Evolutionary conservation across 176 grass and related monocot species (phyloP), one percentile per base, ranked within the genome.

Genomic region (Urochloa ruziziensis): DNA sequence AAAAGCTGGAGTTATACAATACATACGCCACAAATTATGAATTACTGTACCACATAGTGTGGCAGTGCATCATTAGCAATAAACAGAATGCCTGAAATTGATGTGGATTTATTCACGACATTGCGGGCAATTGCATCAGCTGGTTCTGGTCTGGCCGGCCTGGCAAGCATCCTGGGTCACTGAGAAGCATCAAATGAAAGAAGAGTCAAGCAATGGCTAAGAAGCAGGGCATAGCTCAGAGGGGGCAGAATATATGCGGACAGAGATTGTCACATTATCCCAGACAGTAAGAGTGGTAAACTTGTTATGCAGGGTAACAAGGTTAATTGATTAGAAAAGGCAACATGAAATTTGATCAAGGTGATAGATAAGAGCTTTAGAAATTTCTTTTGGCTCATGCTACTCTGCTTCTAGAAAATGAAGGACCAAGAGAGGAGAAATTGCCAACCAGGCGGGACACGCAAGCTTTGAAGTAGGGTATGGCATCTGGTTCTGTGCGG

Each of bases 381-480:
- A 79, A 47, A 44, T 47, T 24, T 5, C 0, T 1, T 28, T 36
- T 25, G 12, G 14, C 43, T 33, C 47, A 51, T 80, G 33, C 63
- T 47, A 83, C 13, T 83, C 69, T 74, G 49, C n/a, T 48, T 48
- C 36, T 67, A 37, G 27, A 35, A 79, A 79, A 48, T 58, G 59
- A 74, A 80, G 48, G 16, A 59, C 18, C n/a, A 71, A 5, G 29
- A 85, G 58, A 57, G 49, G 82, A 39, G 21, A 67, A 78, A 57
- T 76, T 58, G 21, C 57, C 66, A 60, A 72, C 79, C 84, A 86
- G 73, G 25, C 42, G 83, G 42, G 81, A 77, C 53, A 92, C 84
- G 68, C 89, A 98, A 71, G 69, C 70, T 70, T 95, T 87, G 78
- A 94, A 92, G 53, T 94, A 93, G 0, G 93, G 83, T 74, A 94